These are phyloP conservation scores for Kwoniella bestiolae DNA, from an alignment of 768 basidiomycete genomes.

Conservation along the genomic window DNA sequence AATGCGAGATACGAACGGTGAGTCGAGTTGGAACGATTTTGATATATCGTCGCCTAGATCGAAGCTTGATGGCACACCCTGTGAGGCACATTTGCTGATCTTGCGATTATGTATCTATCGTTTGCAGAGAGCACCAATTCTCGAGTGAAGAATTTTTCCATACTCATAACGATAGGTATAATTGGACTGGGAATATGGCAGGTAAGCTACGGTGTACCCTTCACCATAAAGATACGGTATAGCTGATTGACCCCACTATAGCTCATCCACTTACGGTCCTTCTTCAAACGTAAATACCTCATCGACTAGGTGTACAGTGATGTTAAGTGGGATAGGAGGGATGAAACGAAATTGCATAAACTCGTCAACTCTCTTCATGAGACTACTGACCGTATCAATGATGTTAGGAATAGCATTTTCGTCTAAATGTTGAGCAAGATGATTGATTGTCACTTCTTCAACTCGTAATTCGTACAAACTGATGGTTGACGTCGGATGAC, in stretches of 20 bases:
- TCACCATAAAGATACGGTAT: not conserved
- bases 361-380: no score
- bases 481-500: no score
- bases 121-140: conserved; percentile 81
- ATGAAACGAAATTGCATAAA: not conserved
- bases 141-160: conserved; percentile 90
- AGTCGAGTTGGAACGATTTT: no score
- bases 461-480: no score
- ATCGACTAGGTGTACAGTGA: conserved; percentile 56
- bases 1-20: conserved; percentile 87
- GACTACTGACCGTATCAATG: no score
- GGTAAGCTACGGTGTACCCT: conserved; percentile 54
- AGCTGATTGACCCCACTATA: conserved; percentile 19
- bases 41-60: no score
- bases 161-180: conserved; percentile 80
- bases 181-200: conserved; percentile 88
- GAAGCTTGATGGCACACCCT: no score
- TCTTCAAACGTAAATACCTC: conserved; percentile 79
- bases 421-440: no score
- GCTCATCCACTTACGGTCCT: conserved; percentile 87
- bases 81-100: no score
- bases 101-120: no score
- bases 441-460: no score
- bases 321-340: not conserved
- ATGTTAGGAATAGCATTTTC: no score